Evolutionary conservation across 2,329 filamentous ascomycete genomes (phyloP).

Genomic region (Metarhizium humberi): DNA sequence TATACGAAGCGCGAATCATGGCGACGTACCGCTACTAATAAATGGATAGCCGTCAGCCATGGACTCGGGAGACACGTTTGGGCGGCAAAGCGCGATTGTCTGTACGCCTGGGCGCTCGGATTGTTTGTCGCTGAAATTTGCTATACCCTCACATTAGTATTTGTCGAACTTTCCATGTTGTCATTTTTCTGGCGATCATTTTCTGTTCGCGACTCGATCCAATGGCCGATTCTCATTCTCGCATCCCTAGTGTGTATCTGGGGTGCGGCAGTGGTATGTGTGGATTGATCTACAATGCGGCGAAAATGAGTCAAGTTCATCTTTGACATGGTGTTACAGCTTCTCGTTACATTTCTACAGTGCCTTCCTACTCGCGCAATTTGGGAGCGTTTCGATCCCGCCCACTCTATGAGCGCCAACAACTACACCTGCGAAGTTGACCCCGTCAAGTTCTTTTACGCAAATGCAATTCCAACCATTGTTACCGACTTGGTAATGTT

Average conservation of each 20-base stretch:
- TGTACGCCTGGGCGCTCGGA: slow-evolving; percentile 11
- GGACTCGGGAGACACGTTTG: slow-evolving; percentile 16
- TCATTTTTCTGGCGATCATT: slow-evolving; percentile 1
- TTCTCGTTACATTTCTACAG: slow-evolving; percentile 10
- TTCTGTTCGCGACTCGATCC: slow-evolving; percentile 9
- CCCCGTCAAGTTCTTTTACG: slow-evolving; percentile 34
- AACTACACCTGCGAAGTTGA: slow-evolving; percentile 23
- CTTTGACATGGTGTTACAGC: neutral
- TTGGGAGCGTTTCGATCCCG: slow-evolving; percentile 11
- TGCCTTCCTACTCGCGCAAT: slow-evolving; percentile 11
- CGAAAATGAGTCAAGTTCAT: neutral
- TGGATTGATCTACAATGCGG: neutral
- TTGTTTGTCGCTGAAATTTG: slow-evolving; percentile 14
- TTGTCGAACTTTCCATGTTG: slow-evolving; percentile 1
- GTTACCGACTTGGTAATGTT: slow-evolving; percentile 35
- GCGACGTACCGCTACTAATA: neutral
- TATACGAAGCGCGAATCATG: neutral
- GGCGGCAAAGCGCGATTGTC: slow-evolving; percentile 11
- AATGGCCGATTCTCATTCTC: slow-evolving; percentile 10
- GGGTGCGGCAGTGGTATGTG: slow-evolving; percentile 13
- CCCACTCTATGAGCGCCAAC: neutral
- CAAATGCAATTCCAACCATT: slow-evolving; percentile 36
- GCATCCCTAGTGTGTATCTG: slow-evolving; percentile 10
- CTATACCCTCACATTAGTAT: slow-evolving; percentile 7
- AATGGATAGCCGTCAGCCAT: slow-evolving; percentile 10